A percentile compares a stretch with the other conserved stretches of the same genome.
These are phyloP conservation scores for Jacaranda mimosifolia DNA, from an alignment of 257 asterid genomes.

Conservation along the genomic window DNA sequence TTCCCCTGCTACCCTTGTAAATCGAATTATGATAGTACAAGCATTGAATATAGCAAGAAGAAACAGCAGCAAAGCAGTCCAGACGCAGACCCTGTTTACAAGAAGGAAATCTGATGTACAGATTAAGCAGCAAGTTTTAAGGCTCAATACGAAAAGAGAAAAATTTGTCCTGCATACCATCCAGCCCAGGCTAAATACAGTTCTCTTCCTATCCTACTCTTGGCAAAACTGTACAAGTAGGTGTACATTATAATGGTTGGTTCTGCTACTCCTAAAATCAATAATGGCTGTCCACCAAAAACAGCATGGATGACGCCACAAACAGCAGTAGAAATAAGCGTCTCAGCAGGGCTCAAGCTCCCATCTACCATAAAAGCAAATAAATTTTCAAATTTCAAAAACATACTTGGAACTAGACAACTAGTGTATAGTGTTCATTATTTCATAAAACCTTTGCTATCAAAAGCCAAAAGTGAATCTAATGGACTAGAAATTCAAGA, in stretches of 20 bases:
- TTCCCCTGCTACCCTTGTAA: conserved; percentile 94
- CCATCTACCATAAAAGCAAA: conserved; percentile 38
- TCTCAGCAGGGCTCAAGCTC: conserved; percentile 55
- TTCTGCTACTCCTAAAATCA: conserved; percentile 93
- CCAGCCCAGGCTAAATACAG: conserved; percentile 88
- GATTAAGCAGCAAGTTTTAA: neutral
- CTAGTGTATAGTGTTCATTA: no score
- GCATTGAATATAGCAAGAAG: conserved; percentile 67
- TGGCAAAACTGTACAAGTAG: conserved; percentile 69
- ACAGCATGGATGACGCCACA: conserved; percentile 85
- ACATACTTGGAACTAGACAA: neutral
- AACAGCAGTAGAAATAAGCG: conserved; percentile 81
- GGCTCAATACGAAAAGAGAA: neutral
- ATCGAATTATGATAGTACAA: conserved; percentile 64
- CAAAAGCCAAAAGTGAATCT: neutral
- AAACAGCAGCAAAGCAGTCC: conserved; percentile 62
- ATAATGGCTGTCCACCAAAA: conserved; percentile 86
- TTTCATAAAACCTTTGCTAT: no score
- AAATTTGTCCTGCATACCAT: conserved; percentile 53
- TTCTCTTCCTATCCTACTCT: conserved; percentile 63
- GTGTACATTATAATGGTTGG: conserved; percentile 92
- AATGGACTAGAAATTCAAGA: no score
- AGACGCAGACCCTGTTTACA: conserved; percentile 64
- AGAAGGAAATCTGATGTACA: neutral
- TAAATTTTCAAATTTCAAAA: neutral